These are phyloP conservation scores for Karstenula rhodostoma DNA, from an alignment of 2,329 filamentous ascomycete genomes.

Conservation along the genomic window DNA sequence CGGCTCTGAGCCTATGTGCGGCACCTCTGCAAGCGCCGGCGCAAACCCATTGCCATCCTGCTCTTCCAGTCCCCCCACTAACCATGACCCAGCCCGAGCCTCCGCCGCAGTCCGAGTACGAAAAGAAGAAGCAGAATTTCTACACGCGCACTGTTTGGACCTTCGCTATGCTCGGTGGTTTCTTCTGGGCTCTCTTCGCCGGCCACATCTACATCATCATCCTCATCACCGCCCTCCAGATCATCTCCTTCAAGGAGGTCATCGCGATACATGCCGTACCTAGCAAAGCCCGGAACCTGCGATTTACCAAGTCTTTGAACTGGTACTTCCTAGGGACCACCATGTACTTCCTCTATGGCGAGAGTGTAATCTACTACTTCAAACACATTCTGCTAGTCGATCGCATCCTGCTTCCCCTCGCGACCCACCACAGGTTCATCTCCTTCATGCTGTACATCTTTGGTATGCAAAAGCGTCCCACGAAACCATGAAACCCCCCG, in stretches of 20 bases:
- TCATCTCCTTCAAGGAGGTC: slow-evolving; percentile 98
- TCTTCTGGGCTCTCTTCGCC: slow-evolving; percentile 91
- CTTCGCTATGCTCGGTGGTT: slow-evolving; percentile 93
- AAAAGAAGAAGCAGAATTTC: slow-evolving; percentile 99
- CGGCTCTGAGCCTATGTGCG: neutral
- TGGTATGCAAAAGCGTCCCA: slow-evolving; percentile 61
- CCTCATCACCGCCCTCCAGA: slow-evolving; percentile 91
- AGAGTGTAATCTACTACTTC: slow-evolving; percentile 99
- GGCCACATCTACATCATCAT: slow-evolving; percentile 97
- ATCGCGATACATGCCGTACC: slow-evolving; percentile 97
- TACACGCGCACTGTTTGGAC: slow-evolving; percentile 97
- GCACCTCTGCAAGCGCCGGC: neutral
- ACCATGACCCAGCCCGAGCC: slow-evolving; percentile 44
- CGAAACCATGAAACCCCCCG: neutral
- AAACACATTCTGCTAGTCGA: slow-evolving; percentile 98
- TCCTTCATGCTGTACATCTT: slow-evolving; percentile 98
- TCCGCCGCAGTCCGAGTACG: slow-evolving; percentile 73
- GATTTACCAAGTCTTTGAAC: slow-evolving; percentile 94
- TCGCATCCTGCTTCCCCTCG: slow-evolving; percentile 88
- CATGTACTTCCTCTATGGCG: slow-evolving; percentile 99
- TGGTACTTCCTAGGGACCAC: slow-evolving; percentile 99
- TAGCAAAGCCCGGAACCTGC: slow-evolving; percentile 86
- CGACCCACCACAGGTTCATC: slow-evolving; percentile 97
- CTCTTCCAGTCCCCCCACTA: slow-evolving; percentile 23
- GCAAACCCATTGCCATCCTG: slow-evolving; percentile 3